Conservation (phyloP, 306 rosid genomes). For the peach (Prunus persica) region DNA sequence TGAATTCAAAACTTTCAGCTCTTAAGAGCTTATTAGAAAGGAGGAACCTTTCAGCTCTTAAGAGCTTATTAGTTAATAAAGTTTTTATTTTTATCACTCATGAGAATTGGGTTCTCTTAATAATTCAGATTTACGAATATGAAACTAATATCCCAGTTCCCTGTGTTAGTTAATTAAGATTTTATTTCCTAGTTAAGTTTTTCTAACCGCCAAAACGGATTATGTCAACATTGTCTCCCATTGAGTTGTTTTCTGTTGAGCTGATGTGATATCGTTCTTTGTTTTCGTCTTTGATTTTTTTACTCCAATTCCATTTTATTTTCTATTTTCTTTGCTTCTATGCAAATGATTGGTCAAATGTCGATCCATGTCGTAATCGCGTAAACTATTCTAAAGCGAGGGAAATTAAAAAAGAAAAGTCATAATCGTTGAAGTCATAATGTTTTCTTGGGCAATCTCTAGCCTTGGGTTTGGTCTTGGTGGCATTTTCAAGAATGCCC, state of each 20-base stretch:
- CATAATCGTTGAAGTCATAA: constrained; percentile 21
- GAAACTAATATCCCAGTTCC: neutral
- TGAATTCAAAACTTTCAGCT: neutral
- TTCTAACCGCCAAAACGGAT: constrained; percentile 31
- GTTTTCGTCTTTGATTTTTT: constrained; percentile 44
- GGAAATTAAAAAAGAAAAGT: constrained; percentile 8
- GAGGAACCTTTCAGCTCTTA: neutral
- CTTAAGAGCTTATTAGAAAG: neutral
- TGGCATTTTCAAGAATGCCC: constrained; percentile 9
- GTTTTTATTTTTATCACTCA: neutral
- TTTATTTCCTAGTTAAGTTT: constrained; percentile 21
- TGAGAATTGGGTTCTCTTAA: neutral
- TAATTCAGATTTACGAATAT: neutral
- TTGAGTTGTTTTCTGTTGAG: constrained; percentile 38
- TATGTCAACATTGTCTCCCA: constrained; percentile 31
- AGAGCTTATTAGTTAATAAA: neutral
- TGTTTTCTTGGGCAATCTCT: constrained; percentile 20
- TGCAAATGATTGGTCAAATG: constrained; percentile 21
- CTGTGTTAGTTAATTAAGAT: neutral
- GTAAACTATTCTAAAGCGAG: constrained; percentile 31
- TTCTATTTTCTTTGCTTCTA: constrained; percentile 14
- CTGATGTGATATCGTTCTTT: constrained; percentile 64
- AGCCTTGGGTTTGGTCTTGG: neutral
- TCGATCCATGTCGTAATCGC: constrained; percentile 38
- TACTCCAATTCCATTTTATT: neutral